Evolutionary conservation across 768 basidiomycete genomes (phyloP).

Genomic region (Leccinellum luteum): DNA sequence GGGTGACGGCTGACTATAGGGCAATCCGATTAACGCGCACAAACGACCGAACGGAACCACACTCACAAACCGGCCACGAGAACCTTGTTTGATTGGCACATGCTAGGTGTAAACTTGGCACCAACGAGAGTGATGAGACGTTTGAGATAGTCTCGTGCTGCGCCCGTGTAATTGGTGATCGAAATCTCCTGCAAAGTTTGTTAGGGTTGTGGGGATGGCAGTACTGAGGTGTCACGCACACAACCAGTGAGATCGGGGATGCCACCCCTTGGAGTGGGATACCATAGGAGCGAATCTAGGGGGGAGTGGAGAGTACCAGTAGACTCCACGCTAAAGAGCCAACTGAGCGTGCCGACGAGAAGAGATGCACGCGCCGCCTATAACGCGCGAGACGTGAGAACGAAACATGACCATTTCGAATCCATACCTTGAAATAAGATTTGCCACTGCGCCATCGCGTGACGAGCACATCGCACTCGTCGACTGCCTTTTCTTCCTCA

Average conservation of each 20-base stretch:
- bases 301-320: conserved; percentile 61
- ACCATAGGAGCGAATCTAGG: conserved; percentile 77
- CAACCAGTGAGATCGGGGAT: conserved; percentile 59
- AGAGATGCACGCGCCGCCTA: conserved; percentile 52
- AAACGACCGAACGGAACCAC: background rate
- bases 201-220: background rate
- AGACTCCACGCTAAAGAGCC: conserved; percentile 79
- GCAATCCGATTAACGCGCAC: background rate
- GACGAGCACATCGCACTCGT: conserved; percentile 69
- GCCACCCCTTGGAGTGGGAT: conserved; percentile 64
- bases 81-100: conserved; percentile 74
- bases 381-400: background rate
- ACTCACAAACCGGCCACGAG: conserved; percentile 84
- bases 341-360: conserved; percentile 71
- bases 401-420: background rate
- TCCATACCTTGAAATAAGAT: conserved; percentile 65
- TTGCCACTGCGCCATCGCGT: conserved; percentile 65
- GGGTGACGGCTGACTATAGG: conserved; percentile 34
- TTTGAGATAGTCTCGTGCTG: conserved; percentile 84
- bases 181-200: conserved; percentile 61
- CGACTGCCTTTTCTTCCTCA: conserved; percentile 33
- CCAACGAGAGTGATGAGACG: conserved; percentile 76
- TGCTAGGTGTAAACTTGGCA: conserved; percentile 76
- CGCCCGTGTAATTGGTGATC: conserved; percentile 86
- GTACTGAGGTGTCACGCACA: conserved; percentile 41